These are phyloP conservation scores for Geotrichum candidum DNA, from an alignment of 1,139 yeast genomes.

Conservation along the genomic window DNA sequence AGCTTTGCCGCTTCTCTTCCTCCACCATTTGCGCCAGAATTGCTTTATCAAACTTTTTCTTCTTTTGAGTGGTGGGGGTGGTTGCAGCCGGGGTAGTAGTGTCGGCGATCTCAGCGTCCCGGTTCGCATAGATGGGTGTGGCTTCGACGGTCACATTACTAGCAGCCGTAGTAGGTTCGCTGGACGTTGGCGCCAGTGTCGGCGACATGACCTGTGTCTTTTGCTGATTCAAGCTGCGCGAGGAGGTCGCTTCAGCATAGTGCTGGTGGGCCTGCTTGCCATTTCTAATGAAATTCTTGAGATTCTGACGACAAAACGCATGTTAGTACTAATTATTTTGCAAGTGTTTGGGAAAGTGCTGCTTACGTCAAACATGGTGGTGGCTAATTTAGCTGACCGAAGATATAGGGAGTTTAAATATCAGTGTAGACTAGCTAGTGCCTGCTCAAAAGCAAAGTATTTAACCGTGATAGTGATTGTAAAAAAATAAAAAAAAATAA, in stretches of 20 bases:
- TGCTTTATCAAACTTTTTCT: slow-evolving; percentile 42
- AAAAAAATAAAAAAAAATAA: background rate
- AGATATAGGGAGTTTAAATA: background rate
- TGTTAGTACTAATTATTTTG: background rate
- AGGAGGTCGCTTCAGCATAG: background rate
- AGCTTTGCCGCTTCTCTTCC: slow-evolving; percentile 47
- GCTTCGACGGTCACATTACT: slow-evolving; percentile 19
- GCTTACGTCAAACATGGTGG: slow-evolving; percentile 8
- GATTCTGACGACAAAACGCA: slow-evolving; percentile 40
- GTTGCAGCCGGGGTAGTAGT: too few species aligned
- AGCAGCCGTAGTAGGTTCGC: slow-evolving; percentile 30
- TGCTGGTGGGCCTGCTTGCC: slow-evolving; percentile 59
- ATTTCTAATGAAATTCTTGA: slow-evolving; percentile 76
- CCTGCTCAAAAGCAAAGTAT: background rate
- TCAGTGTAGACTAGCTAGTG: background rate
- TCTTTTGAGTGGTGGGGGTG: slow-evolving; percentile 27
- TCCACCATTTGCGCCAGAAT: slow-evolving; percentile 54
- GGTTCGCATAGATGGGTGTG: background rate
- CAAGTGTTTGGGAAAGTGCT: background rate
- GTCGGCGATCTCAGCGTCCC: background rate
- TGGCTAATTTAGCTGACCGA: background rate
- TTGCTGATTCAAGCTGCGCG: slow-evolving; percentile 1
- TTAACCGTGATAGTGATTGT: background rate
- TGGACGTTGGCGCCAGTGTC: slow-evolving; percentile 1
- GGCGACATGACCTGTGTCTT: background rate